Base-by-base conservation (phyloP, 441 rosid species). In the Erodium chrysanthum region DNA sequence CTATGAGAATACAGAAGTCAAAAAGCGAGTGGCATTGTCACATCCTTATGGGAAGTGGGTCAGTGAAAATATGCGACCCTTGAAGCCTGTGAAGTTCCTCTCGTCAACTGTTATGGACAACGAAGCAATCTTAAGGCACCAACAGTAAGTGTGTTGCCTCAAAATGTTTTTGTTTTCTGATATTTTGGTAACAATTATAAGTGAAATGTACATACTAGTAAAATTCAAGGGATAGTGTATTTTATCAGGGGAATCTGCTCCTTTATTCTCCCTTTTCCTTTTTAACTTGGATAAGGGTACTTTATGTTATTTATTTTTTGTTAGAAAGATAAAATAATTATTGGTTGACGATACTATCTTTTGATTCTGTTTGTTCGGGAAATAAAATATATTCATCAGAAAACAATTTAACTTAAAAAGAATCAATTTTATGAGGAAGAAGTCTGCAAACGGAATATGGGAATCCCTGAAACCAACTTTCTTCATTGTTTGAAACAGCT, bases 31-130 rank as follows among this genome's bases (percentile, higher is more conserved):
- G 58, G 96, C 99, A 58, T 83, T 85, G 64, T 78, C 75, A 71
- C 83, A 91, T 82, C 96, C 97, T 0, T 95, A 85, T 69, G 96
- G 99, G 72, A 84, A 87, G 70, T 95, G 99, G 99, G 77, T 87
- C n/a, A 71, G 80, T 68, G 92, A 90, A 82, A 95, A 95, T 76
- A 68, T 83, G 77, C 82, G 90, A 70, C 78, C 85, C 77, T 76
- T 91, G 80, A 90, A 91, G 77, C 87, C 90, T 62, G 82, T 67
- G 66, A 88, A 84, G 48, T 90, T 87, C 79, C 83, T 82, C 66
- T 83, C 99, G 6, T 63, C 90, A 69, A 81, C 88, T 68, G 77
- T 78, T 66, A 76, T 88, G 88, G 99, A 95, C 74, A 86, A 83
- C 77, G 97, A 87, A 78, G 85, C 82, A 68, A 90, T 83, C 79